Base-by-base conservation (phyloP, 345 rosid genomes). In the Draba incana region DNA sequence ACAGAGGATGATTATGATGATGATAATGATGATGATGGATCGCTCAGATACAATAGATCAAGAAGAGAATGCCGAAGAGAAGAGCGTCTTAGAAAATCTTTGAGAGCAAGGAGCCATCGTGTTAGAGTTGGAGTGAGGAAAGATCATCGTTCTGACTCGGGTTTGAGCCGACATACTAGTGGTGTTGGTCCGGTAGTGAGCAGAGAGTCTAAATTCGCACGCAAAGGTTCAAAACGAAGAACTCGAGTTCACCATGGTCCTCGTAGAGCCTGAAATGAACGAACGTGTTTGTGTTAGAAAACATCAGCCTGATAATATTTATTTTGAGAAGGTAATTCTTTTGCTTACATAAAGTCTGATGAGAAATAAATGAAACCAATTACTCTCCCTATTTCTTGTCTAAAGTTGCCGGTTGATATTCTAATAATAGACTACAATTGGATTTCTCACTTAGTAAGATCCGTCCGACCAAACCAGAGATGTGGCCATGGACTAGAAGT, bases 51-150 rank as follows among this genome's bases (percentile, higher is more conserved):
- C 52, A 57, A 38, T 8, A 57, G 45, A 54, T 72, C 47, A 27
- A 16, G 16, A 55, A 49, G 41, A 44, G 65, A 6, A 65, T 62
- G 71, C 27, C 69, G 67, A 68, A 77, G 52, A 73, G 70, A 66
- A 73, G 78, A 51, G 46, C 86, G 79, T n/a, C 38, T 75, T 9
- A 83, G 72, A 60, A 83, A 60, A 69, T 62, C 85, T 68, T 42
- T 81, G 61, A 76, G 80, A 69, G 79, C 88, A 12, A 78, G 81
- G 64, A 83, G 64, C 55, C 80, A 65, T 49, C 69, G 81, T 42
- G 66, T 79, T 66, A 64, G 54, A 56, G 75, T 77, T 7, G 77
- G 84, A 33, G 52, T 80, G 11, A 62, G 72, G 45, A 74, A 72
- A 76, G 78, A 61, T 23, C 69, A 65, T 42, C 66, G 37, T 10